These are phyloP conservation scores for Agrostemma githago DNA, from an alignment of 148 eudicot genomes.

Conservation along the genomic window DNA sequence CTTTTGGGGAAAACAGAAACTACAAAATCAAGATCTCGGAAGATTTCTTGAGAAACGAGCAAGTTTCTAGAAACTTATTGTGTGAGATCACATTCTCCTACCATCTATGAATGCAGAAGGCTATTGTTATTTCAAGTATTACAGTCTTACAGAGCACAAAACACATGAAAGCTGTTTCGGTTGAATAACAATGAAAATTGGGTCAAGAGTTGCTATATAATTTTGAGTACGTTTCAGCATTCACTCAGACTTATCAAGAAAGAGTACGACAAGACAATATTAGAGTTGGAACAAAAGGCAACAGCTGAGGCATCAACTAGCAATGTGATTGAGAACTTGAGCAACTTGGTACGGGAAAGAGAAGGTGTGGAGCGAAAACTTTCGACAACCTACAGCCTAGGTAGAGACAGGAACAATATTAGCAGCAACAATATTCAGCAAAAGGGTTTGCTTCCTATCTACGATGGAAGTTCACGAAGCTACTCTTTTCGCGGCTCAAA, in stretches of 20 bases:
- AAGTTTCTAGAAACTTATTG: conserved; percentile 20
- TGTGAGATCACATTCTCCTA: no score
- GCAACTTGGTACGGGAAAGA: conserved; percentile 53
- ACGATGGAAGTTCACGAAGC: conserved; percentile 45
- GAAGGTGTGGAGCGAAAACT: conserved; percentile 70
- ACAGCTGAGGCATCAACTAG: conserved; percentile 44
- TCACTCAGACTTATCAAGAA: conserved; percentile 72
- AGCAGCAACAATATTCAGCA: conserved; percentile 20
- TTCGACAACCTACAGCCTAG: conserved; percentile 81
- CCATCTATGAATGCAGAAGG: no score
- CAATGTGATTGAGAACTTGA: conserved; percentile 49
- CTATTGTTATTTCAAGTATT: no score
- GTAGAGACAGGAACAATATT: no score
- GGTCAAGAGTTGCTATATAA: background rate
- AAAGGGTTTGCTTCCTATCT: conserved; percentile 63
- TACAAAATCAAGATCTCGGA: conserved; percentile 68
- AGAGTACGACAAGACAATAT: conserved; percentile 60
- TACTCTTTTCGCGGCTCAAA: conserved; percentile 50
- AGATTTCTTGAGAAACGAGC: conserved; percentile 84
- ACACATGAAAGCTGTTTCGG: background rate
- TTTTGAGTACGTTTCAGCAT: conserved; percentile 37
- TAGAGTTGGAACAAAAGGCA: conserved; percentile 64
- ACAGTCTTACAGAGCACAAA: no score
- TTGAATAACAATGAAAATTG: background rate
- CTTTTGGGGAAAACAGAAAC: conserved; percentile 84